Percentiles rank a stretch among this genome's conserved stretches.
Conservation (phyloP, 169 alveolate genomes). For the Eimeria acervulina region DNA sequence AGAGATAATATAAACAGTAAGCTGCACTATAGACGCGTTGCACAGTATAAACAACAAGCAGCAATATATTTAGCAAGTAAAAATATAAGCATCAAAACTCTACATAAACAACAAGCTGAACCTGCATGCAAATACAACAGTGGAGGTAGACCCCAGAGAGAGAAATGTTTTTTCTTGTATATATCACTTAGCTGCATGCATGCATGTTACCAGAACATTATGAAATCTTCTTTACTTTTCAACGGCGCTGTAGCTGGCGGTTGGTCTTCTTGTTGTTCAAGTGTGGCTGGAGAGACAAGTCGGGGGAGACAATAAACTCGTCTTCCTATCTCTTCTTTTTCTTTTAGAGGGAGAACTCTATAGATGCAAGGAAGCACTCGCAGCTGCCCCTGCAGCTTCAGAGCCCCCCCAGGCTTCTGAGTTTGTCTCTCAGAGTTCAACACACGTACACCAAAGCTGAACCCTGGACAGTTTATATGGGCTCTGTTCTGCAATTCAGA, state of each 20-base stretch:
- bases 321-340: conserved; percentile 44
- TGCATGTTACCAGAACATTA: conserved; percentile 64
- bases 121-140: too few species aligned
- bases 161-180: too few species aligned
- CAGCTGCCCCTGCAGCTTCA: not conserved
- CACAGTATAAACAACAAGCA: too few species aligned
- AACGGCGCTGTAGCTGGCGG: not conserved
- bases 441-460: conserved; percentile 27
- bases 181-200: too few species aligned
- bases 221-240: not conserved
- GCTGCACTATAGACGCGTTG: too few species aligned
- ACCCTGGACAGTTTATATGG: conserved; percentile 33
- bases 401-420: not conserved
- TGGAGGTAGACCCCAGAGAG: too few species aligned
- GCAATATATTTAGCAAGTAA: too few species aligned
- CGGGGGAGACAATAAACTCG: conserved; percentile 77
- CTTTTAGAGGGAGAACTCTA: conserved; percentile 25
- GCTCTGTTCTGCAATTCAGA: not conserved
- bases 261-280: not conserved
- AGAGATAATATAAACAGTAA: too few species aligned
- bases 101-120: too few species aligned
- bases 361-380: conserved; percentile 2
- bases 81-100: too few species aligned
- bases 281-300: conserved; percentile 43
- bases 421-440: not conserved